Evolutionary conservation across 140 eudicot genomes (phyloP).

Genomic region (Artemisia princeps): DNA sequence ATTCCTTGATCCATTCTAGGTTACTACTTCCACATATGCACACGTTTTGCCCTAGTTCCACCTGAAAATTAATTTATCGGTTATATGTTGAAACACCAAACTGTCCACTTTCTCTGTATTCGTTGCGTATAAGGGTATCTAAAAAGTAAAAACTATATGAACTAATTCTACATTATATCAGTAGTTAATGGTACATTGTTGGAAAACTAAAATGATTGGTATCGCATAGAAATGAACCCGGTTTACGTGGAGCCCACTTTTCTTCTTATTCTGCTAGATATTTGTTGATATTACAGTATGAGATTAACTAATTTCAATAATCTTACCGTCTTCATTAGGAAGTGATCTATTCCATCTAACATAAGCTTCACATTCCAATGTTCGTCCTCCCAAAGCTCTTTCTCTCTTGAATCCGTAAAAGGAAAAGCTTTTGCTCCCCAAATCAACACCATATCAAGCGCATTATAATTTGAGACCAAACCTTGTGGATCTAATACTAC

Average conservation of each 20-base stretch:
- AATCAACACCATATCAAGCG: constrained; percentile 59
- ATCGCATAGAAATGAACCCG: too few relatives aligned
- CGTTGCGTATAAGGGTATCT: too few relatives aligned
- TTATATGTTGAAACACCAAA: background rate
- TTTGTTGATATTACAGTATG: too few relatives aligned
- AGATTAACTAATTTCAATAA: background rate
- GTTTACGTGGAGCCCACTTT: too few relatives aligned
- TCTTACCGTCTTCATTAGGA: constrained; percentile 48
- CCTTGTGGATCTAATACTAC: constrained; percentile 56
- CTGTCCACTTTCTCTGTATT: too few relatives aligned
- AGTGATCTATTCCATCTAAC: constrained; percentile 43
- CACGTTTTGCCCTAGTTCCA: constrained; percentile 37
- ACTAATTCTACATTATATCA: too few relatives aligned
- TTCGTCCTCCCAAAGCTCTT: constrained; percentile 57
- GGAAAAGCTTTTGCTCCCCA: constrained; percentile 84
- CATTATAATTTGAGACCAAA: constrained; percentile 45
- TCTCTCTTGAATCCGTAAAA: constrained; percentile 53
- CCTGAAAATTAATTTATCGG: constrained; percentile 34
- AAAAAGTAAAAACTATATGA: too few relatives aligned
- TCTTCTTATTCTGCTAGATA: too few relatives aligned
- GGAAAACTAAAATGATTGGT: too few relatives aligned
- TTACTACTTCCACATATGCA: constrained; percentile 65
- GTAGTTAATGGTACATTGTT: too few relatives aligned
- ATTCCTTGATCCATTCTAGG: constrained; percentile 55
- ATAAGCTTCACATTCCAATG: constrained; percentile 38